Evolutionary conservation across 2,329 filamentous ascomycete species (phyloP), one percentile per base, ranked within the genome.

Genomic region (Capronia epimyces): DNA sequence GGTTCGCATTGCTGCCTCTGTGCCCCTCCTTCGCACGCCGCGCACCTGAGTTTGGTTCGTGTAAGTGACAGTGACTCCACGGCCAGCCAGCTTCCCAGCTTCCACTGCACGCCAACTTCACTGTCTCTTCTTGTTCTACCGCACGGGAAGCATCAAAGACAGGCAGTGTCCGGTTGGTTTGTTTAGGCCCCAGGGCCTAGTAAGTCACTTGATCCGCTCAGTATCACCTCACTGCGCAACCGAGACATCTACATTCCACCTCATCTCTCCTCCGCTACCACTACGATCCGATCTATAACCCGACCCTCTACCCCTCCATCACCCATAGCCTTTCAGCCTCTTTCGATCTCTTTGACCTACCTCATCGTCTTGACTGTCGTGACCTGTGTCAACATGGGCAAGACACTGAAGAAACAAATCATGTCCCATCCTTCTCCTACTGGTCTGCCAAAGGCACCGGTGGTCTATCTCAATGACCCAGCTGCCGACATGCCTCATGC

Each of bases 381-480:
- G 7, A 8, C 29, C 29, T 9, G 13, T n/a, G 41, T 39, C 49
- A 48, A 47, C 20, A 55, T 57, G 49, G 48, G 45, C 29, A 57
- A 57, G 46, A 42, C 39, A 36, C 46, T 39, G 12, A 46, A 44
- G 36, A 47, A 41, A n/a, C 7, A 32, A 32, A 12, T n/a, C 29
- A 12, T 32, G 7, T 6, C 7, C 7, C 7, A 3, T 3, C 3
- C 24, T 27, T 27, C 34, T 10, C 45, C 32, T n/a, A 15, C 34
- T 32, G 31, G 32, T 10, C 31, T 54, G 27, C 53, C 55, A 15
- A 49, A 43, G 6, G 55, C 56, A 2, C 57, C 59, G 29, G 50
- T 52, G 50, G 51, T 61, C 42, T 61, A 58, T 42, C 32, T 61
- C 37, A 59, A 50, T 27, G 58, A 61, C 34, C 52, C 59, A 7